Evolutionary conservation across 2,329 filamentous ascomycete species (phyloP).

Genomic region (Epichloe sylvatica): DNA sequence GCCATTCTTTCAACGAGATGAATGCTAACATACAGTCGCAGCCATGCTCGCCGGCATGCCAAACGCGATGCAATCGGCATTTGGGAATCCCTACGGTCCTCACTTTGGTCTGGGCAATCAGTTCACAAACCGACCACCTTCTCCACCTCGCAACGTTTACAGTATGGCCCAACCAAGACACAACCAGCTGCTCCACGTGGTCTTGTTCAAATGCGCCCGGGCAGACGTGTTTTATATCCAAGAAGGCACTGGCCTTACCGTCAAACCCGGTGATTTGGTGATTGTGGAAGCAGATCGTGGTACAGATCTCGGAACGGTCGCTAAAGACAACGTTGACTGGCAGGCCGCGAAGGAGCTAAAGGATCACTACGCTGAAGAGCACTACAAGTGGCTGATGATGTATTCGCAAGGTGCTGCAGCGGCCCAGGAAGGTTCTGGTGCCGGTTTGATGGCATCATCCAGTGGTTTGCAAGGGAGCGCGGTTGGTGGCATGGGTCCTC

Average conservation of each 20-base stretch:
- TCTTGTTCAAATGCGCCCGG: constrained; percentile 90
- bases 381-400: constrained; percentile 98
- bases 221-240: constrained; percentile 96
- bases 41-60: constrained; percentile 15
- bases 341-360: constrained; percentile 78
- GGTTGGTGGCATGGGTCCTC: constrained; percentile 65
- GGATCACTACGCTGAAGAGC: constrained; percentile 83
- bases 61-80: constrained; percentile 16
- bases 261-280: constrained; percentile 84
- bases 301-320: constrained; percentile 86
- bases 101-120: constrained; percentile 29
- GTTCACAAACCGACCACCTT: constrained; percentile 29
- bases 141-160: constrained; percentile 49
- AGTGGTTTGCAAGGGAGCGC: constrained; percentile 54
- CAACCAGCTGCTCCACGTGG: constrained; percentile 68
- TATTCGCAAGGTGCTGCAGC: constrained; percentile 69
- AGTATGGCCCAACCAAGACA: constrained; percentile 46
- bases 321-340: constrained; percentile 76
- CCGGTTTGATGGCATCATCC: constrained; percentile 49
- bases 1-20: not conserved
- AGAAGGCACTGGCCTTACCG: constrained; percentile 80
- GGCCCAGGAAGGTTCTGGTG: constrained; percentile 44
- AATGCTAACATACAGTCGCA: not conserved
- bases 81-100: constrained; percentile 29
- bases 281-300: constrained; percentile 96